Base-by-base conservation (phyloP, 129 eudicot species). In the Lonicera japonica region DNA sequence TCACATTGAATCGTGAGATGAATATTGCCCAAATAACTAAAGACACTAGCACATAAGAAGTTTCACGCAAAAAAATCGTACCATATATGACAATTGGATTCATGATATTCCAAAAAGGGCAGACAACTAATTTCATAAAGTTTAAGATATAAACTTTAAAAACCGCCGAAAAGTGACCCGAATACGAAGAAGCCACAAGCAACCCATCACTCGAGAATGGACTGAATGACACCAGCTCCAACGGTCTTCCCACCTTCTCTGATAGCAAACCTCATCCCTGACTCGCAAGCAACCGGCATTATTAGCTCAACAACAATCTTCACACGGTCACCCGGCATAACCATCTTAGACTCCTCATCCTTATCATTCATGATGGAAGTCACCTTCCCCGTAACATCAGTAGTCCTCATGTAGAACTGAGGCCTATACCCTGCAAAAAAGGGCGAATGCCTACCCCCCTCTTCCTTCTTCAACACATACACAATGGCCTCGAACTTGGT, bases 221-320 rank as follows among this genome's bases (percentile, higher is more conserved):
- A 17, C 63, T 72, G 78, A 71, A 87, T 91, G 61, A 91, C 98
- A 60, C 96, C 96, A 21, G 96, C 98, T 57, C 98, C 97, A 46
- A 87, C 98, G 12, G 98, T 91, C 90, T 91, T 91, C 46, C 98
- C 98, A 23, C 98, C 98, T 80, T 91, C 98, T 68, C 98, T 84
- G 62, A 91, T 91, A 21, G 98, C 98, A 70, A 91, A 91, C 66
- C 95, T 81, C 97, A 89, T 82, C 53, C 97, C 97, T 40, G 75
- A 80, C 76, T 89, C 97, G 61, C 90, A 86, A 36, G 97, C 95
- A 65, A 83, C 79, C 0, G 97, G 90, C 77, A 77, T 77, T 16
- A 83, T 86, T 65, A 89, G 91, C 80, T 89, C 95, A 5, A 89
- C 95, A 48, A 80, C 86, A 86, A 86, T 80, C 82, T 85, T 89